phyloP scores from a whole-genome alignment of 345 rosid species.

The Toxicodendron radicans region DNA sequence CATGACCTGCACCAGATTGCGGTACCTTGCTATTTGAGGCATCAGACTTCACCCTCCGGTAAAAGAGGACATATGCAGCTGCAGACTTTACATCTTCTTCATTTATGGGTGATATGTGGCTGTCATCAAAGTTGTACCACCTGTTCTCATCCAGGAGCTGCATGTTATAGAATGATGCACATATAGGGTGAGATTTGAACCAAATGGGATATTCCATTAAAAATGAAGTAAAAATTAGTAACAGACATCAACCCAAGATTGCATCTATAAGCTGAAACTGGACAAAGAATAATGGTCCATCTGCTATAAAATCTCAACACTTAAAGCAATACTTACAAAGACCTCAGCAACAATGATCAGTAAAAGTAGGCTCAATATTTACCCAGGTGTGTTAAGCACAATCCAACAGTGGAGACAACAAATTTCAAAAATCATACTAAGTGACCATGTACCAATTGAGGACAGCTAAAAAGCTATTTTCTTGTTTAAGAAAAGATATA shows the following conservation, averaged over 20 bases:
- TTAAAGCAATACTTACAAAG: too few relatives aligned
- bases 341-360: background rate
- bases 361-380: background rate
- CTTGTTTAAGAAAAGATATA: background rate
- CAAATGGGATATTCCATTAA: background rate
- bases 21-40: slow-evolving; percentile 37
- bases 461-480: background rate
- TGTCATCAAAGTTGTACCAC: slow-evolving; percentile 98
- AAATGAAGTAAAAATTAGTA: background rate
- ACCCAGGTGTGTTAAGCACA: background rate
- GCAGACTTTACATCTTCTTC: slow-evolving; percentile 95
- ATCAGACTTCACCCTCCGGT: slow-evolving; percentile 62
- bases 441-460: background rate
- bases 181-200: background rate
- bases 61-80: slow-evolving; percentile 96
- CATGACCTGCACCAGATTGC: slow-evolving; percentile 28
- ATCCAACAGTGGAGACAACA: background rate
- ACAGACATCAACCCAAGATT: background rate
- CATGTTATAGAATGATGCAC: slow-evolving; percentile 19
- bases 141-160: slow-evolving; percentile 93
- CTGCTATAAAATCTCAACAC: background rate
- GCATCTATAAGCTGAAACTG: background rate
- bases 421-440: background rate
- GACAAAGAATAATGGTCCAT: background rate
- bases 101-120: slow-evolving; percentile 77